These are phyloP conservation scores for Myxozyma sirexii DNA, from an alignment of 805 yeast species.

Conservation along the genomic window DNA sequence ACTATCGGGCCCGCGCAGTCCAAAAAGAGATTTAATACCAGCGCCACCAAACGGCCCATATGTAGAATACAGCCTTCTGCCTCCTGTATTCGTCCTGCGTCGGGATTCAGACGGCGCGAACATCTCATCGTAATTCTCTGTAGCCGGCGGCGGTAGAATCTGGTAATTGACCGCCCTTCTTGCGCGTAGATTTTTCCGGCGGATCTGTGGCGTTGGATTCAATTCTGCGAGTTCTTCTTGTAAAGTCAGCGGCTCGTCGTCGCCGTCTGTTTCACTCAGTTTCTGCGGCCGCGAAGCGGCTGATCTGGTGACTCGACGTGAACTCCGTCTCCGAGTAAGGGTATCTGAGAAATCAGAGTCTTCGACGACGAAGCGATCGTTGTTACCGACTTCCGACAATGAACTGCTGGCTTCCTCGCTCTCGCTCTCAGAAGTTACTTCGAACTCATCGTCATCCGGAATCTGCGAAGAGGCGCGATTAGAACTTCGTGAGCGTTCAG, in stretches of 20 bases:
- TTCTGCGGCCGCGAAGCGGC: neutral
- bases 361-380: constrained; percentile 25
- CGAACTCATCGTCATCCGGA: constrained; percentile 34
- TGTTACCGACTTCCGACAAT: constrained; percentile 35
- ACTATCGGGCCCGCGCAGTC: constrained; percentile 55
- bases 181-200: constrained; percentile 52
- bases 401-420: constrained; percentile 34
- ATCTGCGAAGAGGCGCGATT: constrained; percentile 35
- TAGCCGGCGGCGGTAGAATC: constrained; percentile 76
- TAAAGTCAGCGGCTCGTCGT: constrained; percentile 37
- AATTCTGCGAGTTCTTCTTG: constrained; percentile 69
- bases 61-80: constrained; percentile 81
- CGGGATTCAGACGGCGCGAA: constrained; percentile 15
- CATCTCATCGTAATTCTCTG: constrained; percentile 37
- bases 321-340: constrained; percentile 1
- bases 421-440: constrained; percentile 26
- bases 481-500: constrained; percentile 44
- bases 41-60: constrained; percentile 98
- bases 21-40: constrained; percentile 83
- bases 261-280: constrained; percentile 12
- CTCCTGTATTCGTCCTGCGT: constrained; percentile 37
- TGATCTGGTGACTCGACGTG: constrained; percentile 13
- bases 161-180: constrained; percentile 76
- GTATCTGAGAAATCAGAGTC: constrained; percentile 30
- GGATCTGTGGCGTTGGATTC: constrained; percentile 58